These are phyloP conservation scores for Cladophialophora chaetospira DNA, from an alignment of 2,329 filamentous ascomycete species.

Conservation along the genomic window DNA sequence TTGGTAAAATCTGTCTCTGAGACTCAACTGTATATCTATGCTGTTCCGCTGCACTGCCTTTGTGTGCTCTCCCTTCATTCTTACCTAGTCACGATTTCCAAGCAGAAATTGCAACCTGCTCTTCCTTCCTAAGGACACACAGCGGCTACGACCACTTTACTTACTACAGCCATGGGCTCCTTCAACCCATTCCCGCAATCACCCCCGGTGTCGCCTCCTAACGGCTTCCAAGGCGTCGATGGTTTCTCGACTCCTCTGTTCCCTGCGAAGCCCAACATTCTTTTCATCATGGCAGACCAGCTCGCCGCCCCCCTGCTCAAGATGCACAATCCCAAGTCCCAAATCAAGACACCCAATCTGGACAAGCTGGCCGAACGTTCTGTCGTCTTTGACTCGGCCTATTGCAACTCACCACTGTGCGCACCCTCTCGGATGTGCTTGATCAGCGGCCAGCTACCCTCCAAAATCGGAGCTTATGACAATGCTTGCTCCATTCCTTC, in stretches of 20 bases:
- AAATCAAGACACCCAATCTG: conserved; percentile 89
- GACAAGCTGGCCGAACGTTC: conserved; percentile 78
- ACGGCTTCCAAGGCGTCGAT: conserved; percentile 30
- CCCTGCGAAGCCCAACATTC: conserved; percentile 66
- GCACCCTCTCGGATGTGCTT: conserved; percentile 92
- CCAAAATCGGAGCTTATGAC: conserved; percentile 89
- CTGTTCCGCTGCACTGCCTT: no score
- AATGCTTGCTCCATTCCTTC: conserved; percentile 83
- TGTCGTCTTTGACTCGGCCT: conserved; percentile 90
- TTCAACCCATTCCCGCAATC: conserved; percentile 27
- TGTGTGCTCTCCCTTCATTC: no score
- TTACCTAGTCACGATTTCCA: no score
- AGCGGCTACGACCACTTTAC: no score
- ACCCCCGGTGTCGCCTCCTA: conserved; percentile 34
- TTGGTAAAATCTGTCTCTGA: background rate
- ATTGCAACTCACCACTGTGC: conserved; percentile 91
- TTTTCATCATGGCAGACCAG: conserved; percentile 97
- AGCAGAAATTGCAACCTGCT: no score
- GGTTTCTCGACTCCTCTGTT: conserved; percentile 34
- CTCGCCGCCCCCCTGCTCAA: conserved; percentile 86
- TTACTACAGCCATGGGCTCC: conserved; percentile 27
- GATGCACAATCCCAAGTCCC: conserved; percentile 85
- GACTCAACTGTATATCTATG: no score
- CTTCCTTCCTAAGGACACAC: no score
- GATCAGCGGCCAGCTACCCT: conserved; percentile 88